Percentiles rank a stretch among this genome's conserved stretches.
These are phyloP conservation scores for Erigeron canadensis DNA, from an alignment of 129 eudicot species.

Conservation along the genomic window DNA sequence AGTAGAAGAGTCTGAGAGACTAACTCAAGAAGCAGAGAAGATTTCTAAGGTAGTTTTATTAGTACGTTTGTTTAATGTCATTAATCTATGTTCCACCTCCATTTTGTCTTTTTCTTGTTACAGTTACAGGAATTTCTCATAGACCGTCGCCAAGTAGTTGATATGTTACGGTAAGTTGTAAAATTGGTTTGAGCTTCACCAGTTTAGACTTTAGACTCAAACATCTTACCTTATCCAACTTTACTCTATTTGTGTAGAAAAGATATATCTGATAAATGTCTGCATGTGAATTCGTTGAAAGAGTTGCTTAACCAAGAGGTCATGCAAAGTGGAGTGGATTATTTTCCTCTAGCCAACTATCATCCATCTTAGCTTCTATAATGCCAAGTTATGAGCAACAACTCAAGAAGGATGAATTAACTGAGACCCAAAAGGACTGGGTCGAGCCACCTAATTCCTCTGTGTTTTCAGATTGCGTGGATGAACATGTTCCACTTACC, in stretches of 20 bases:
- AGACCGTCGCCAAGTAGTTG: conserved; percentile 54
- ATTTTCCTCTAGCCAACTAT: conserved; percentile 31
- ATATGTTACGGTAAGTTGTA: conserved; percentile 32
- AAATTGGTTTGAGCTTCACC: neutral
- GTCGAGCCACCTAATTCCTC: neutral
- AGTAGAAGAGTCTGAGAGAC: conserved; percentile 44
- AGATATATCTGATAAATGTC: conserved; percentile 58
- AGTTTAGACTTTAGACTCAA: neutral
- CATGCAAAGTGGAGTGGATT: conserved; percentile 42
- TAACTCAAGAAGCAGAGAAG: conserved; percentile 56
- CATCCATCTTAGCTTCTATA: neutral
- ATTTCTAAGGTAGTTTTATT: conserved; percentile 50
- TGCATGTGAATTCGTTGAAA: conserved; percentile 55
- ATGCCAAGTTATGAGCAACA: neutral
- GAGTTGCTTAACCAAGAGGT: conserved; percentile 36
- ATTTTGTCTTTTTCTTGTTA: neutral
- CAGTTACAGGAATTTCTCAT: conserved; percentile 67
- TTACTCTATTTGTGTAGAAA: conserved; percentile 41
- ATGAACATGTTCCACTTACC: neutral
- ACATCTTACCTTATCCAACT: neutral
- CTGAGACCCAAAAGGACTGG: neutral
- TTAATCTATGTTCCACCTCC: neutral
- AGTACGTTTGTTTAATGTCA: neutral
- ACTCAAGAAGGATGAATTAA: neutral
- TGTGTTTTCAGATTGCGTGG: neutral